phyloP scores from a whole-genome alignment of 257 asterid genomes.

The Gentiana straminea region DNA sequence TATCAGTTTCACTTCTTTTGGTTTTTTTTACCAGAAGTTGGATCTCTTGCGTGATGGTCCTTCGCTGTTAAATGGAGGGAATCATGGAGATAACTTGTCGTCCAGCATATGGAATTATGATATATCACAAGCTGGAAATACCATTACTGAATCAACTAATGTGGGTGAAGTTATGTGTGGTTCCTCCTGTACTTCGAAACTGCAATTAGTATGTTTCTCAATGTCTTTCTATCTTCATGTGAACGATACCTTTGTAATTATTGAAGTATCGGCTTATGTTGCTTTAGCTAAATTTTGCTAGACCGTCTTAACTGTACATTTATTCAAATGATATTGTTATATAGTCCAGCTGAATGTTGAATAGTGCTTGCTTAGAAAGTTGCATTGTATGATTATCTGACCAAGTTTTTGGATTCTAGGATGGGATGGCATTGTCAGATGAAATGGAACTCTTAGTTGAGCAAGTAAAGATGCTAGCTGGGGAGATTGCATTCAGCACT shows the following conservation, averaged over 20 bases:
- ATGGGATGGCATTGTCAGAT: conserved; percentile 67
- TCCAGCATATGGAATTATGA: conserved; percentile 82
- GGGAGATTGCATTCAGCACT: conserved; percentile 91
- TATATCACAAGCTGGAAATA: conserved; percentile 71
- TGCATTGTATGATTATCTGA: neutral
- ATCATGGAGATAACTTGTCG: conserved; percentile 46
- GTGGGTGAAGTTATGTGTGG: conserved; percentile 69
- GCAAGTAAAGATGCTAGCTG: conserved; percentile 99
- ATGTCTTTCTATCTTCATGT: conserved; percentile 1
- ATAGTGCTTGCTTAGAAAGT: too few species aligned
- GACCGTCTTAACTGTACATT: neutral
- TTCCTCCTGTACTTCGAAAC: conserved; percentile 59
- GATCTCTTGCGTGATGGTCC: conserved; percentile 47
- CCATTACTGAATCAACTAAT: conserved; percentile 67
- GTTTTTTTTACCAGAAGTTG: conserved; percentile 55
- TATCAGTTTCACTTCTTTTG: conserved; percentile 10
- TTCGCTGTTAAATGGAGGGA: conserved; percentile 39
- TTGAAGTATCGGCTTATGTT: neutral
- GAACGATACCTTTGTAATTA: too few species aligned
- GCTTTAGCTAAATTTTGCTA: neutral
- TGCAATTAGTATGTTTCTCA: conserved; percentile 52
- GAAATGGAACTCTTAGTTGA: conserved; percentile 90
- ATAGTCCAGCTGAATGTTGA: neutral
- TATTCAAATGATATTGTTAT: neutral
- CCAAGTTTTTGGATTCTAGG: conserved; percentile 31